A percentile compares a stretch with the other conserved stretches of the same genome.
These are phyloP conservation scores for Cicer pinnatifidum DNA, from an alignment of 306 rosid genomes.

Conservation along the genomic window DNA sequence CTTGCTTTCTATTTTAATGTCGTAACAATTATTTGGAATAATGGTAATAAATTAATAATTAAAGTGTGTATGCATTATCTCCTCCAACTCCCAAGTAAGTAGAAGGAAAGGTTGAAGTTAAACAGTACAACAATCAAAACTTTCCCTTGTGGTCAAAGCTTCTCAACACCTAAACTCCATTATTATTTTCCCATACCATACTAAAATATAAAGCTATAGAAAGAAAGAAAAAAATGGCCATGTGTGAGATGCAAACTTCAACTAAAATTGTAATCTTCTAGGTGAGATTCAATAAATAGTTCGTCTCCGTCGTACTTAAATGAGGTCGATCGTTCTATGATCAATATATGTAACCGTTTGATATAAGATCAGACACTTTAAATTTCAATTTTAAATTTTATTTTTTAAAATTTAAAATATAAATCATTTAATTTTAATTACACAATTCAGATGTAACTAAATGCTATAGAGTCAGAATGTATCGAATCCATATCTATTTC, in stretches of 20 bases:
- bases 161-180: slow-evolving; percentile 47
- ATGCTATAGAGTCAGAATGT: too few relatives aligned
- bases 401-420: too few relatives aligned
- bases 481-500: neutral
- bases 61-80: slow-evolving; percentile 38
- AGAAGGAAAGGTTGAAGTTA: slow-evolving; percentile 28
- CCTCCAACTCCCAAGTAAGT: slow-evolving; percentile 39
- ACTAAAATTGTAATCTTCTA: slow-evolving; percentile 44
- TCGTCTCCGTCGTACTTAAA: neutral
- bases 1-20: slow-evolving; percentile 33
- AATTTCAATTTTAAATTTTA: too few relatives aligned
- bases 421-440: too few relatives aligned
- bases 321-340: too few relatives aligned
- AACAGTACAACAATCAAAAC: slow-evolving; percentile 45
- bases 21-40: slow-evolving; percentile 32
- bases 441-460: too few relatives aligned
- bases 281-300: slow-evolving; percentile 62
- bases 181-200: slow-evolving; percentile 52
- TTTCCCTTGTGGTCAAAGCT: slow-evolving; percentile 54
- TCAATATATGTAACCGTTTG: too few relatives aligned
- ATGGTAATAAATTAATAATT: slow-evolving; percentile 31
- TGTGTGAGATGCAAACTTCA: slow-evolving; percentile 52
- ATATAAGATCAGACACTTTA: too few relatives aligned
- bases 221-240: slow-evolving; percentile 43
- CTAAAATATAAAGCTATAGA: slow-evolving; percentile 54